A percentile compares a stretch with the other conserved stretches of the same genome.
These are phyloP conservation scores for Sugiyamaella boreocaroliniensis DNA, from an alignment of 805 yeast species.

Conservation along the genomic window DNA sequence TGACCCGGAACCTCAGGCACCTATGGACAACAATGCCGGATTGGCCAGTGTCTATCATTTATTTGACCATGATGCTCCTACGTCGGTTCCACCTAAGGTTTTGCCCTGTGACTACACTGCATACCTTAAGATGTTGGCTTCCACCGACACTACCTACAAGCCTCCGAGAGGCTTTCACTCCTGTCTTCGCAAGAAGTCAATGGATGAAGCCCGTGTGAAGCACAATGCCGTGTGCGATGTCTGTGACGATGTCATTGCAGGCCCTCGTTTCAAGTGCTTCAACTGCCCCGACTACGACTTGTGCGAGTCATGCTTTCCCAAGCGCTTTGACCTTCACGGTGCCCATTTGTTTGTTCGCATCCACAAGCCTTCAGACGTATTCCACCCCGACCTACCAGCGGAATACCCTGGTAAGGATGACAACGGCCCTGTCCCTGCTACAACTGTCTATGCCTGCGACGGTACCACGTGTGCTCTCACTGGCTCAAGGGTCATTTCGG, in stretches of 20 bases:
- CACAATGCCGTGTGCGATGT: conserved; percentile 24
- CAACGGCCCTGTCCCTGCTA: neutral
- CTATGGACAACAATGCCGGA: too few relatives aligned
- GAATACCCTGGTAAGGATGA: neutral
- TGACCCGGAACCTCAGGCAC: too few relatives aligned
- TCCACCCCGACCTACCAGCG: neutral
- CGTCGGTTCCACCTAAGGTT: too few relatives aligned
- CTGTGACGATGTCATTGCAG: conserved; percentile 28
- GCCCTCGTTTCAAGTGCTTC: conserved; percentile 43
- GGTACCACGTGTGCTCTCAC: neutral
- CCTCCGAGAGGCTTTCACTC: too few relatives aligned
- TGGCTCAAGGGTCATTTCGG: neutral
- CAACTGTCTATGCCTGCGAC: neutral
- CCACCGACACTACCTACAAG: too few relatives aligned
- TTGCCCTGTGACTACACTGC: too few relatives aligned
- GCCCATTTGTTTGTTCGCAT: conserved; percentile 19
- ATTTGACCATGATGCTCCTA: too few relatives aligned
- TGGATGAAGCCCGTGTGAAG: neutral
- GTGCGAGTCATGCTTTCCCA: conserved; percentile 34
- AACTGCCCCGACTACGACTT: conserved; percentile 45
- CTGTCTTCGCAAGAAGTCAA: too few relatives aligned
- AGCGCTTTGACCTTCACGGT: conserved; percentile 16
- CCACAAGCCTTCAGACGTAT: conserved; percentile 4
- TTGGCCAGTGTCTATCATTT: too few relatives aligned
- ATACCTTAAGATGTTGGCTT: too few relatives aligned